These are phyloP conservation scores for Lantana camara DNA, from an alignment of 257 asterid genomes.

Conservation along the genomic window DNA sequence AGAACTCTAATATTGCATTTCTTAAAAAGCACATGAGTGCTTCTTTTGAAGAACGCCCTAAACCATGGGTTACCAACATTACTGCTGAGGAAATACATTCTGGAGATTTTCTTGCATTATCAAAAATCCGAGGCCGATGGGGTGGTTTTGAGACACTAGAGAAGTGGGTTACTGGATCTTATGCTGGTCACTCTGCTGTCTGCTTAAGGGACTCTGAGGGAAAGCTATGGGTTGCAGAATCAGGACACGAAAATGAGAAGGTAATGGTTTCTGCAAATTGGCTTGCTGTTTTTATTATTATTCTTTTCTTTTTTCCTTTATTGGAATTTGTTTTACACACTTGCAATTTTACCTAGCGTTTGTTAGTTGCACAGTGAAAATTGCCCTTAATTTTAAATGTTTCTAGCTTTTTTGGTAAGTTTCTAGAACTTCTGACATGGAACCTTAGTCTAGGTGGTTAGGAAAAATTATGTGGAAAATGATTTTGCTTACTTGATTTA, in stretches of 20 bases:
- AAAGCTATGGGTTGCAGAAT: conserved; percentile 90
- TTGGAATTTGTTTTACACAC: not conserved
- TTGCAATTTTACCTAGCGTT: not conserved
- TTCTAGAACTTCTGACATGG: conserved; percentile 15
- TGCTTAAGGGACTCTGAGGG: conserved; percentile 81
- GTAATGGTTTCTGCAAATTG: conserved; percentile 33
- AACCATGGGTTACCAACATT: conserved; percentile 79
- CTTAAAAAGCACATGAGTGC: conserved; percentile 89
- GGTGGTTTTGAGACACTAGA: conserved; percentile 93
- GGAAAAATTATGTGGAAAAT: no score
- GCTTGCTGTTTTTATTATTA: not conserved
- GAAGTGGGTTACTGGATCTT: conserved; percentile 89
- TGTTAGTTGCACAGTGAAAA: no score
- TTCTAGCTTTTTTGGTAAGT: no score
- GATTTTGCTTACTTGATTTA: no score
- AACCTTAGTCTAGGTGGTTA: not conserved
- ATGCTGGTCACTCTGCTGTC: conserved; percentile 89
- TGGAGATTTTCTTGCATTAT: conserved; percentile 80
- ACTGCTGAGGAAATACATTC: conserved; percentile 71
- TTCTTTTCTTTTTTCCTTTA: not conserved
- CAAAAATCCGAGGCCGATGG: conserved; percentile 88
- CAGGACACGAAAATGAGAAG: conserved; percentile 82
- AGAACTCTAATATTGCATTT: conserved; percentile 71
- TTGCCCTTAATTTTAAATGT: no score
- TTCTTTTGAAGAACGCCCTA: conserved; percentile 71